A percentile compares a stretch with the other conserved stretches of the same genome.
Conservation (phyloP, 306 rosid genomes). For the Gillenia trifoliata region DNA sequence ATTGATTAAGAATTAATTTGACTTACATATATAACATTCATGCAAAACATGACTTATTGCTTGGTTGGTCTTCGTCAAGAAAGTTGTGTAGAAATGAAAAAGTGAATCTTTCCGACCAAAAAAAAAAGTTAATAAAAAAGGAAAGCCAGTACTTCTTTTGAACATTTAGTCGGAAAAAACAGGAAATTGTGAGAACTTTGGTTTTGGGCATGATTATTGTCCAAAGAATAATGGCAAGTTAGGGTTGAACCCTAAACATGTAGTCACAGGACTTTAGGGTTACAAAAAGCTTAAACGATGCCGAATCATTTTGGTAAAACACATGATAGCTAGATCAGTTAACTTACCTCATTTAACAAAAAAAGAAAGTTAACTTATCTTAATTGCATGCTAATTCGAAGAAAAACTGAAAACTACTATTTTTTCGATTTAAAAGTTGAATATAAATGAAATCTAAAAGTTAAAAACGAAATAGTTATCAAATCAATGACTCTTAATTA, state of each 20-base stretch:
- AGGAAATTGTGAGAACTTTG: background rate
- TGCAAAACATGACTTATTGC: no score
- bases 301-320: background rate
- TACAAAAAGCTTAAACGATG: background rate
- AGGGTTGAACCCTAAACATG: background rate
- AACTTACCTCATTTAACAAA: no score
- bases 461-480: no score
- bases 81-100: background rate
- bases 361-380: no score
- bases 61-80: background rate
- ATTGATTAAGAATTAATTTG: no score
- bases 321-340: background rate
- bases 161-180: background rate
- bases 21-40: no score
- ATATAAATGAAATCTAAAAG: no score
- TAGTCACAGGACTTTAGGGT: background rate
- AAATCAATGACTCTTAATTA: no score
- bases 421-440: no score
- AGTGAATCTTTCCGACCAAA: background rate
- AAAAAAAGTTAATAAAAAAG: background rate
- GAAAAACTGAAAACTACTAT: no score
- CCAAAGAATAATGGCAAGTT: background rate
- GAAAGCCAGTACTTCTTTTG: background rate
- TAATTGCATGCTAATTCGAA: no score
- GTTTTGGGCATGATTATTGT: slow-evolving; percentile 12